Evolutionary conservation across 768 basidiomycete species (phyloP).

Genomic region (Lentinula raphanica): DNA sequence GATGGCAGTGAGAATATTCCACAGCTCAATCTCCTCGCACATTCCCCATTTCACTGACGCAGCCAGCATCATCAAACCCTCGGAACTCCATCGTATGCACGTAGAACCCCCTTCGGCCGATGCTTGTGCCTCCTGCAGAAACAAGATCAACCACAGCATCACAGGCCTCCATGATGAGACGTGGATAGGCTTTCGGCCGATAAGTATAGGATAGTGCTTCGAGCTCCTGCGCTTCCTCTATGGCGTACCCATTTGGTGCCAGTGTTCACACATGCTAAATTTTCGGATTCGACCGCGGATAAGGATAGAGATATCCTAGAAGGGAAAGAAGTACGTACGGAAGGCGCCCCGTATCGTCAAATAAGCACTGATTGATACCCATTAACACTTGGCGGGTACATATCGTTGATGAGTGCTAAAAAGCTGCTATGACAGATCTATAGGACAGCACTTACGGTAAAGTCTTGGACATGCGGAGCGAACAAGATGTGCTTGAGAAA

Average conservation of each 20-base stretch:
- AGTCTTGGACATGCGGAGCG: not conserved
- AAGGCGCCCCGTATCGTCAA: not conserved
- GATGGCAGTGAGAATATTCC: no score
- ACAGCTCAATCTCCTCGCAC: no score
- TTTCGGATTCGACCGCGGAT: not conserved
- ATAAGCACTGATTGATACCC: not conserved
- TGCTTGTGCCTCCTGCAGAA: not conserved
- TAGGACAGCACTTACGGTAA: not conserved
- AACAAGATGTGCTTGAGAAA: not conserved
- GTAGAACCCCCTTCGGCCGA: conserved; percentile 2
- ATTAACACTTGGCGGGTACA: not conserved
- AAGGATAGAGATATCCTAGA: not conserved
- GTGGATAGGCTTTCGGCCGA: not conserved
- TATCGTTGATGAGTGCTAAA: no score
- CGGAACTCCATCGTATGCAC: not conserved
- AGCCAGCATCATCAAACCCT: not conserved
- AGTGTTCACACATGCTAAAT: not conserved
- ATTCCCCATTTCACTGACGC: no score
- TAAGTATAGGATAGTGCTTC: not conserved
- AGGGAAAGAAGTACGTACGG: not conserved
- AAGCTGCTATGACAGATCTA: no score
- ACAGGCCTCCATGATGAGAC: not conserved
- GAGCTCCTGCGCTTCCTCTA: not conserved
- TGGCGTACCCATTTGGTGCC: not conserved
- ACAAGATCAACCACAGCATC: not conserved